Percentiles rank a stretch among this genome's conserved stretches.
Evolutionary conservation across 169 alveolate species (phyloP).

Genomic region (Sarcocystis neurona): DNA sequence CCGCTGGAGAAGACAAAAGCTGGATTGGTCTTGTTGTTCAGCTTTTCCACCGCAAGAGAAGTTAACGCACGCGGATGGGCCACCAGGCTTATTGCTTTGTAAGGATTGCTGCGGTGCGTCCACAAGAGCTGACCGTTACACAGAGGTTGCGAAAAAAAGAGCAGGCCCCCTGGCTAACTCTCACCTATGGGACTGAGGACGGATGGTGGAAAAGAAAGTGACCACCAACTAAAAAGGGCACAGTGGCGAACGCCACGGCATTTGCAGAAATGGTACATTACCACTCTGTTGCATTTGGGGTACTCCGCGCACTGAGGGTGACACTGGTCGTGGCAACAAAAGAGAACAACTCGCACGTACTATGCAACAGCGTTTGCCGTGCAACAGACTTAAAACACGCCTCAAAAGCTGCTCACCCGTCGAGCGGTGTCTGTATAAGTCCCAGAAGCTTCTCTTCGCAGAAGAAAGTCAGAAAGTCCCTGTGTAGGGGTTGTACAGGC

Average conservation of each 20-base stretch:
- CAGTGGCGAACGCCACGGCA: too few species aligned
- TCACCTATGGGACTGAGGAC: background rate
- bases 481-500: too few species aligned
- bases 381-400: background rate
- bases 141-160: background rate
- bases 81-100: constrained; percentile 84
- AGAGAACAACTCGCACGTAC: too few species aligned
- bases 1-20: constrained; percentile 84
- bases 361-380: too few species aligned
- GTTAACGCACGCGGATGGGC: constrained; percentile 86
- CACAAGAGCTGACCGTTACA: background rate
- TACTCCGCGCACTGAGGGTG: too few species aligned
- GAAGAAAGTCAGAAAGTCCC: constrained; percentile 76
- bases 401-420: constrained; percentile 69
- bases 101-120: constrained; percentile 74
- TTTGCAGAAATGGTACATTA: too few species aligned
- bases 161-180: background rate
- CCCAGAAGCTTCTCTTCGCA: constrained; percentile 84
- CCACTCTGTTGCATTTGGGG: too few species aligned
- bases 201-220: background rate
- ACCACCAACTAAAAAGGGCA: too few species aligned
- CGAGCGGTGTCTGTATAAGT: constrained; percentile 83
- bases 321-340: too few species aligned
- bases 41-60: constrained; percentile 75
- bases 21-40: background rate